A percentile compares a stretch with the other conserved stretches of the same genome.
phyloP scores from a whole-genome alignment of 805 yeast species.

The Myxozyma sirexii region DNA sequence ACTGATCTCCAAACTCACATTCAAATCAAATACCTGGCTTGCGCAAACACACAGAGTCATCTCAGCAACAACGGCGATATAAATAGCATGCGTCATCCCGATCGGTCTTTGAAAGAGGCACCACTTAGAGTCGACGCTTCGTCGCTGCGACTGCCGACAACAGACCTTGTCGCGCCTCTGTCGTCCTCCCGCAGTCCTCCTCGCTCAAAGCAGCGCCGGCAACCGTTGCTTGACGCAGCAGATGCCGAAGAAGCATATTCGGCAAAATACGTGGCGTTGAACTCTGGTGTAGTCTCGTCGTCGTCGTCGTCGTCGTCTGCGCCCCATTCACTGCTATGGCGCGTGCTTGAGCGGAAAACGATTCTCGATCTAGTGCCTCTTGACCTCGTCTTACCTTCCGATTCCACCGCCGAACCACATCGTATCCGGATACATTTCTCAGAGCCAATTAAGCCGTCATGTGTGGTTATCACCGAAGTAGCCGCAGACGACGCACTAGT shows the following conservation, averaged over 20 bases:
- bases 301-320: neutral
- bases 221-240: neutral
- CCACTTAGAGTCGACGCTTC: conserved; percentile 18
- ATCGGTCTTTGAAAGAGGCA: conserved; percentile 21
- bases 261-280: conserved; percentile 13
- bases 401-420: conserved; percentile 5
- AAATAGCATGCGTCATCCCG: conserved; percentile 10
- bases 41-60: too few species aligned
- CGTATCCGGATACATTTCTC: conserved; percentile 21
- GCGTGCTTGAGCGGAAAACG: conserved; percentile 21
- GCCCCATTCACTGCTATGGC: conserved; percentile 30
- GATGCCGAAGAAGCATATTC: conserved; percentile 28
- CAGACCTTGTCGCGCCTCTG: conserved; percentile 25
- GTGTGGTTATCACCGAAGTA: conserved; percentile 23
- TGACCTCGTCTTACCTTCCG: conserved; percentile 7
- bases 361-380: conserved; percentile 24
- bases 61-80: too few species aligned
- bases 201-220: neutral
- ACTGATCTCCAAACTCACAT: too few species aligned
- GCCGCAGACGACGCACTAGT: conserved; percentile 11
- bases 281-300: conserved; percentile 16
- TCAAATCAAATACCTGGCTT: too few species aligned
- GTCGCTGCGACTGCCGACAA: conserved; percentile 12
- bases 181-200: neutral
- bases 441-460: conserved; percentile 17